Evolutionary conservation across 2,329 filamentous ascomycete genomes (phyloP).

Genomic region (Alternaria arbusti): DNA sequence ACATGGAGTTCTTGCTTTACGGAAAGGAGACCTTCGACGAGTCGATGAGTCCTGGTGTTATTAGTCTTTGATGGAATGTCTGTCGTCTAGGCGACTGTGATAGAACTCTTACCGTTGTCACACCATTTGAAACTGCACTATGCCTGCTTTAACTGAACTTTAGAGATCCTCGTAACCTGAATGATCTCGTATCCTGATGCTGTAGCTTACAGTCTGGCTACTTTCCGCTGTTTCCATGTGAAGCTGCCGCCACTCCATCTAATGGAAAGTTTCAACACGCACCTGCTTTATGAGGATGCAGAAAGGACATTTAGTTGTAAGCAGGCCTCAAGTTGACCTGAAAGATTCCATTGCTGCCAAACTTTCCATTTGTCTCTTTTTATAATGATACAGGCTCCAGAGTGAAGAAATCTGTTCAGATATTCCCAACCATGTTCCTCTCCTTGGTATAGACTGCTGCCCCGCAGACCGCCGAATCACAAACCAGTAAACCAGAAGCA

Average conservation of each 20-base stretch:
- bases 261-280: neutral
- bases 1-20: neutral
- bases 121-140: neutral
- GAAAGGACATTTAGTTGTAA: neutral
- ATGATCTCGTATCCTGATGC: neutral
- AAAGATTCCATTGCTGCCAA: neutral
- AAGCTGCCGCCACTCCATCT: neutral
- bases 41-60: neutral
- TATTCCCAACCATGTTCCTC: neutral
- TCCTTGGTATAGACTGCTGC: neutral
- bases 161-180: neutral
- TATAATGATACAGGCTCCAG: neutral
- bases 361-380: neutral
- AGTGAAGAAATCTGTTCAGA: fast-evolving
- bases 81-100: neutral
- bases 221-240: neutral
- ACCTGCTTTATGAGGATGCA: neutral
- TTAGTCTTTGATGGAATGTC: neutral
- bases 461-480: neutral
- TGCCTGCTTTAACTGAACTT: neutral
- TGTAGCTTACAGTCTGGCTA: neutral
- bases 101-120: neutral
- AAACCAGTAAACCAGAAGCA: neutral
- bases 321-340: neutral
- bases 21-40: neutral